phyloP scores from a whole-genome alignment of 768 basidiomycete genomes.

The Naganishia vishniacii region DNA sequence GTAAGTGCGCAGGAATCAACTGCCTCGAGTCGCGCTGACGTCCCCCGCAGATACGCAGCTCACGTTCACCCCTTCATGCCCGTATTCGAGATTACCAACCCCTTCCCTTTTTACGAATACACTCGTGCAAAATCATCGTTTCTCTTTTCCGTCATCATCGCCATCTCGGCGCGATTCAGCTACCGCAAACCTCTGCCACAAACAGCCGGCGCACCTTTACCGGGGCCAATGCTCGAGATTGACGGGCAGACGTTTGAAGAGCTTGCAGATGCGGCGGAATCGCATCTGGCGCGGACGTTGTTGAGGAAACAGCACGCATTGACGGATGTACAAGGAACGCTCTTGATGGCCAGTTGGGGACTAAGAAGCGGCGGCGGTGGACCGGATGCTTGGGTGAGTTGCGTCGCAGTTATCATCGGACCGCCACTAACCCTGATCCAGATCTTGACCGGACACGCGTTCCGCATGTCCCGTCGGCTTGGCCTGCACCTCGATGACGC shows the following conservation, averaged over 20 bases:
- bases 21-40: neutral
- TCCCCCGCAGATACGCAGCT: conserved; percentile 31
- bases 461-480: conserved; percentile 32
- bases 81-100: conserved; percentile 32
- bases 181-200: too few relatives aligned
- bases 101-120: conserved; percentile 32
- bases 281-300: conserved; percentile 34
- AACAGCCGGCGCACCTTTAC: neutral
- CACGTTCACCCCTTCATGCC: conserved; percentile 41
- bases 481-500: conserved; percentile 36
- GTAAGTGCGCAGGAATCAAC: conserved; percentile 25
- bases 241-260: conserved; percentile 2
- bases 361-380: conserved; percentile 34
- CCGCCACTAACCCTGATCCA: neutral
- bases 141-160: conserved; percentile 33
- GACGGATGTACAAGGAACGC: conserved; percentile 36
- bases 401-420: neutral
- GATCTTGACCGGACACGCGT: conserved; percentile 35
- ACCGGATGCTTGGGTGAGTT: conserved; percentile 36
- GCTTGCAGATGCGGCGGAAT: conserved; percentile 33
- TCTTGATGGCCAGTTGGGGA: conserved; percentile 37
- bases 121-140: conserved; percentile 32
- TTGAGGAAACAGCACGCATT: conserved; percentile 37
- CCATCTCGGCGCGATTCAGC: conserved; percentile 34
- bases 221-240: neutral